Evolutionary conservation across 257 asterid species (phyloP).

Genomic region (Solanum arcanum): DNA sequence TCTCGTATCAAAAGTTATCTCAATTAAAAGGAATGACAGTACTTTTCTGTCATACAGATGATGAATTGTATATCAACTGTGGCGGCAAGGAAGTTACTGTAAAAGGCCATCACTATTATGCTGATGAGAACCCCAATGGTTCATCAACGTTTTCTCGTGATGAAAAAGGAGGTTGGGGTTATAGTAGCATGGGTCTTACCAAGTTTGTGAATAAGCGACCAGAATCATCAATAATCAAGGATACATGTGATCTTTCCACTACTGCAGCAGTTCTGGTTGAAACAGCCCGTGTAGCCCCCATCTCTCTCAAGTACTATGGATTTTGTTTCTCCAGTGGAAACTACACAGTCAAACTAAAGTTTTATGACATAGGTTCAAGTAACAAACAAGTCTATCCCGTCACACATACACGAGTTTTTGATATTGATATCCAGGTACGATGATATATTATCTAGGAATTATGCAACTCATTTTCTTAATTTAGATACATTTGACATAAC

Average conservation of each 20-base stretch:
- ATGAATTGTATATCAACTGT: slow-evolving; percentile 5
- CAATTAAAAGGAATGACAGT: not conserved
- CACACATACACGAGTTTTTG: not conserved
- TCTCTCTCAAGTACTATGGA: slow-evolving; percentile 11
- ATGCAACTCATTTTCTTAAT: not conserved
- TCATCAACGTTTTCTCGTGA: not conserved
- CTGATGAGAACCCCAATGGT: not conserved
- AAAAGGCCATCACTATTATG: not conserved
- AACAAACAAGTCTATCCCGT: not conserved
- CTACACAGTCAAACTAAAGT: slow-evolving; percentile 4
- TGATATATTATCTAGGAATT: not conserved
- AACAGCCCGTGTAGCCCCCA: not conserved
- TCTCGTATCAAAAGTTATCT: not conserved
- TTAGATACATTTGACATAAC: too few species aligned
- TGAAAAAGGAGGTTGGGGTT: not conserved
- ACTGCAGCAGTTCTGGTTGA: not conserved
- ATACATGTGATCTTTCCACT: not conserved
- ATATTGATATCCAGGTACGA: slow-evolving; percentile 6
- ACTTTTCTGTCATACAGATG: not conserved
- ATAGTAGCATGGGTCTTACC: slow-evolving; percentile 8
- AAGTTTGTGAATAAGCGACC: too few species aligned
- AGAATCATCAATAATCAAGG: not conserved
- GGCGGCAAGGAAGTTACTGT: not conserved
- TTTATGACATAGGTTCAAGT: slow-evolving; percentile 1
- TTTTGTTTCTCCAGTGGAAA: slow-evolving; percentile 1